Evolutionary conservation across 306 rosid species (phyloP), one percentile per base, ranked within the genome.

Genomic region (Pyrus bretschneideri): DNA sequence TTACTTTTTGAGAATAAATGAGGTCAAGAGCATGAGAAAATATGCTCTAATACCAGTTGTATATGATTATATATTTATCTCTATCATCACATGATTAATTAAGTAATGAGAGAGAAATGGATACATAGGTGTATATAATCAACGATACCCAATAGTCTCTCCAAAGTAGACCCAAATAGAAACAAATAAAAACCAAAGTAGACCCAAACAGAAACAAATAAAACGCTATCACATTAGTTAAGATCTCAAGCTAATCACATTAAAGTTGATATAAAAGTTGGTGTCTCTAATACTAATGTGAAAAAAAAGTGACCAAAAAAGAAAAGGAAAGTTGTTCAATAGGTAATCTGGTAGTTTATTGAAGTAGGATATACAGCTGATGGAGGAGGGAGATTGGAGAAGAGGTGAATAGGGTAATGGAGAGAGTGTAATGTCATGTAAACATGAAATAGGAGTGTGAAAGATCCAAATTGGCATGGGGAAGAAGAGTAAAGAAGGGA

Each of bases 401-500:
- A 30, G 30, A 25, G 73, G 27, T 31, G 5, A 49, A 6, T 45
- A 30, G 27, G 46, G 46, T 17, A 31, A 51, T 79, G 73, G 44
- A 8, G 62, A 58, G 15, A 2, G 12, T 58, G 6, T 58, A 58
- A 58, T 58, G 62, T 58, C 27, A 58, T 9, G 17, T 58, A 25
- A 76, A 57, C 52, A 73, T 60, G 69, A 73, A 73, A 61, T 42
- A 23, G 44, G 69, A 74, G 59, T 25, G 57, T 61, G 55, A 40
- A 76, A 76, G 25, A 42, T 75, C 55, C 74, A 70, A 71, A 52
- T 52, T 29, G 49, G 40, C 54, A 40, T 27, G 46, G 52, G 76
- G 6, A 30, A 69, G 55, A 54, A 60, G 67, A 67, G 68, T 45
- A 35, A 74, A 80, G 76, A 72, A 65, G 68, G 58, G 65, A 42